phyloP scores from a whole-genome alignment of 2,329 filamentous ascomycete species.

The Clarireedia paspali region DNA sequence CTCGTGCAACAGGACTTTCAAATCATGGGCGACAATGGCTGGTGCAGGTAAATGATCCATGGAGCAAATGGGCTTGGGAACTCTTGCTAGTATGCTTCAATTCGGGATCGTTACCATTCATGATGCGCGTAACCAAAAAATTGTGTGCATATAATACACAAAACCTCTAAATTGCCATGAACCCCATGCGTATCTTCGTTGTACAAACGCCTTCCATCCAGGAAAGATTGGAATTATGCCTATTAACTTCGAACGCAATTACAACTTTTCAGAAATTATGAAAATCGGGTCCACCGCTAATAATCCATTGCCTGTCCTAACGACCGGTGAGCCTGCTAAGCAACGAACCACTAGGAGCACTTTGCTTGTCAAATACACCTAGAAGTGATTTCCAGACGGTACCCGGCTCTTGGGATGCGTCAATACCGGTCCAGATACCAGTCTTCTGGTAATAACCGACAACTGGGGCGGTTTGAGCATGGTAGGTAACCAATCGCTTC shows the following conservation, averaged over 20 bases:
- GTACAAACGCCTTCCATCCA: conserved; percentile 22
- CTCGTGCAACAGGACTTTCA: background rate
- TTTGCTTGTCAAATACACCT: conserved; percentile 66
- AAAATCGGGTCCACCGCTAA: conserved; percentile 18
- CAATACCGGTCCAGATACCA: conserved; percentile 92
- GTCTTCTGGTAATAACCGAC: conserved; percentile 96
- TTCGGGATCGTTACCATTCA: conserved; percentile 9
- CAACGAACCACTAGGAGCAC: conserved; percentile 21
- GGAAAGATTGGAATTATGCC: conserved; percentile 18
- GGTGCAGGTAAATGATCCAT: background rate
- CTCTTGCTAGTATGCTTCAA: background rate
- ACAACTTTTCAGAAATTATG: conserved; percentile 25
- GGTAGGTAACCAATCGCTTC: conserved; percentile 91
- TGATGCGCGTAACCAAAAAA: conserved; percentile 16
- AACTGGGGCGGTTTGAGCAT: conserved; percentile 86
- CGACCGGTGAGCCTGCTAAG: conserved; percentile 30
- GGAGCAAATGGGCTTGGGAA: background rate
- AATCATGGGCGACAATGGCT: background rate
- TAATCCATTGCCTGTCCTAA: conserved; percentile 9
- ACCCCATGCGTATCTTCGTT: conserved; percentile 21
- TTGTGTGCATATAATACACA: conserved; percentile 23
- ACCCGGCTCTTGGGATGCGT: conserved; percentile 91
- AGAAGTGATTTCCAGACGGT: conserved; percentile 94
- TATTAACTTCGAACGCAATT: conserved; percentile 15
- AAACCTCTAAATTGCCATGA: conserved; percentile 19